Conservation (phyloP, 768 basidiomycete genomes). For the Saitozyma sp. region DNA sequence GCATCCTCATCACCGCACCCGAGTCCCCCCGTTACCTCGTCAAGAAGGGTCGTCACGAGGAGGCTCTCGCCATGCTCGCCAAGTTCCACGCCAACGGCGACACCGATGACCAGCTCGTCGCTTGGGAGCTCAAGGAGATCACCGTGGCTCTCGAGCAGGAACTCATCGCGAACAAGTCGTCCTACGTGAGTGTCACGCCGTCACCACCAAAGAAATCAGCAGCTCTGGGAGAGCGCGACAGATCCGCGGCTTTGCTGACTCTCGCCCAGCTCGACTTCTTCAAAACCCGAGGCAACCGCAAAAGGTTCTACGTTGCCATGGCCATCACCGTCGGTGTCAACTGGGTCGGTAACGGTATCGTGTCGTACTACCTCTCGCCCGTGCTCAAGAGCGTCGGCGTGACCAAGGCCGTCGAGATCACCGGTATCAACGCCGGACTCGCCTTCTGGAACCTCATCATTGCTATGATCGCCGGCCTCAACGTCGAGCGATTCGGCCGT, state of each 20-base stretch:
- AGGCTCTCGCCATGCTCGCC: slow-evolving; percentile 34
- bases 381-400: slow-evolving; percentile 37
- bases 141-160: slow-evolving; percentile 29
- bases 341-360: slow-evolving; percentile 37
- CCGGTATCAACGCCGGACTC: slow-evolving; percentile 36
- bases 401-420: slow-evolving; percentile 30
- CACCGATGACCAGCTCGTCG: slow-evolving; percentile 34
- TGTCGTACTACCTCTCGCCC: slow-evolving; percentile 31
- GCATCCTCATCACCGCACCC: slow-evolving; percentile 19
- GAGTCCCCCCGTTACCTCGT: slow-evolving; percentile 38
- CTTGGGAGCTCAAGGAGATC: slow-evolving; percentile 40
- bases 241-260: too few relatives aligned
- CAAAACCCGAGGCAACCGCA: slow-evolving; percentile 29
- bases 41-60: slow-evolving; percentile 24
- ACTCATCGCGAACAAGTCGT: slow-evolving; percentile 19
- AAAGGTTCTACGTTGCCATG: slow-evolving; percentile 24
- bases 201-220: too few relatives aligned
- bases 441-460: slow-evolving; percentile 12
- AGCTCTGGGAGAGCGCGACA: too few relatives aligned
- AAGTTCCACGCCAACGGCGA: slow-evolving; percentile 43
- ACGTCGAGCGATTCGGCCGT: slow-evolving; percentile 32
- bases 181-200: slow-evolving; percentile 43
- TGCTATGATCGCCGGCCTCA: slow-evolving; percentile 6
- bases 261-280: slow-evolving; percentile 22
- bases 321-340: slow-evolving; percentile 26